phyloP scores from a whole-genome alignment of 2,329 filamentous ascomycete genomes.

The Apiospora sp. region DNA sequence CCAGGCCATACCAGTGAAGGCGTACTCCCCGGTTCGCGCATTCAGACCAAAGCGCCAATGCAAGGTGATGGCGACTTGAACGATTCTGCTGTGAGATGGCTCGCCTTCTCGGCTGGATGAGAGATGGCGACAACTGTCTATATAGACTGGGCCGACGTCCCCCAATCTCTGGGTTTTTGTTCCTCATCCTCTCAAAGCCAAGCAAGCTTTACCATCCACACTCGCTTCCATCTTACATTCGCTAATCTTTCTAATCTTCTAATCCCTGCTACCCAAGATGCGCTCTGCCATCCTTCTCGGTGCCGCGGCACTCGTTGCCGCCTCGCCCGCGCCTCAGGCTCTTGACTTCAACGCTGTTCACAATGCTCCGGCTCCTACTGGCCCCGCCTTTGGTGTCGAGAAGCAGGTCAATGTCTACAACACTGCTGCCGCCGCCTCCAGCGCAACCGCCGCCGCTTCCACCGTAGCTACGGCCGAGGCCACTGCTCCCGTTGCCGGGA shows the following conservation, averaged over 20 bases:
- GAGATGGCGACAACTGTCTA: background rate
- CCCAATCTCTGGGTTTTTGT: background rate
- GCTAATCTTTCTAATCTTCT: slow-evolving; percentile 4
- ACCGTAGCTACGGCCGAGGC: slow-evolving; percentile 23
- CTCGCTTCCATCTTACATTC: slow-evolving; percentile 9
- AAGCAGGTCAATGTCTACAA: slow-evolving; percentile 26
- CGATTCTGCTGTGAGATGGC: background rate
- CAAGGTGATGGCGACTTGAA: background rate
- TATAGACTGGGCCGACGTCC: slow-evolving; percentile 13
- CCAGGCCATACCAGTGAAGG: slow-evolving; percentile 7
- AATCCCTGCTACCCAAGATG: background rate
- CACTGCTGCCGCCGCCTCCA: slow-evolving; percentile 22
- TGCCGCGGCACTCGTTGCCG: slow-evolving; percentile 27
- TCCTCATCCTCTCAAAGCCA: slow-evolving; percentile 9
- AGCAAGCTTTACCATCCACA: background rate
- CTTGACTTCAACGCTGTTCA: slow-evolving; percentile 27
- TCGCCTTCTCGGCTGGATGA: background rate
- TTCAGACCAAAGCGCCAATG: background rate
- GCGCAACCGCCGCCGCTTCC: slow-evolving; percentile 24
- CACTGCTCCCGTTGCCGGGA: background rate
- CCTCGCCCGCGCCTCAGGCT: slow-evolving; percentile 23
- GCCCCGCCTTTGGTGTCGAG: slow-evolving; percentile 5
- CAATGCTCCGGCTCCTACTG: slow-evolving; percentile 25
- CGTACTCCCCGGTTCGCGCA: background rate
- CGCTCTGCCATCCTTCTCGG: slow-evolving; percentile 23